Evolutionary conservation across 1,284 basidiomycete genomes (phyloP), one percentile per base, ranked within the genome.

Genomic region (Ustilago tritici): DNA sequence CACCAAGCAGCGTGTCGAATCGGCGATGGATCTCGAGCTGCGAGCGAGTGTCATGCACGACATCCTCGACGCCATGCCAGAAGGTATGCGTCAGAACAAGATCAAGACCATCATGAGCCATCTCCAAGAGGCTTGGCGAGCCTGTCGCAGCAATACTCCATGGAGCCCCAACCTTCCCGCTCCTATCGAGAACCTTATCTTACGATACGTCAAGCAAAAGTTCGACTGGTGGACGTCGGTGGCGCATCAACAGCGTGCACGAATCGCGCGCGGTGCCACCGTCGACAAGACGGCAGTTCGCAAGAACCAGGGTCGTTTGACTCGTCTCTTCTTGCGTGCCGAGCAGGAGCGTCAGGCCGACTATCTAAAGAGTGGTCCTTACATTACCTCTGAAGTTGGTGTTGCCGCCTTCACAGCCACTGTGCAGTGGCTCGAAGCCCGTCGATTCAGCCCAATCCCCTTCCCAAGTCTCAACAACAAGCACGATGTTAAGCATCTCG

Each of bases 1-100:
- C 50, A 99, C 97, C 32, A 99, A 99, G 88, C 97, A 99, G 88
- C 92, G 96, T 84, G 97, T 98, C 32, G 97, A 99, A 87, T 98
- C 95, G 4, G 95, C 98, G 86, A 99, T 97, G 84, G 97, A 99
- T 87, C 90, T 99, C 59, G 97, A 99, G 86, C 89, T 99, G 53
- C 93, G 97, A 74, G 97, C 97, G 0, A 95, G 95, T 60, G 96
- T 99, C 81, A 98, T 99, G 95, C 96, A 98, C 88, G 96, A 99
- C 88, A 98, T 99, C 79, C 89, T 81, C 54, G 86, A 88, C 77
- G 88, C 89, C 95, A 98, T 98, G 96, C 97, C 97, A 1, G 97
- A 98, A 88, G 95, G 93, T 5, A 95, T 99, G 89, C 97, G 97
- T 87, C 94, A 95, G 87, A 98, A 98, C 89, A 98, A 99, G 89